Conservation (phyloP, 2,329 filamentous ascomycete genomes). For the Talaromyces albobiverticillius region DNA sequence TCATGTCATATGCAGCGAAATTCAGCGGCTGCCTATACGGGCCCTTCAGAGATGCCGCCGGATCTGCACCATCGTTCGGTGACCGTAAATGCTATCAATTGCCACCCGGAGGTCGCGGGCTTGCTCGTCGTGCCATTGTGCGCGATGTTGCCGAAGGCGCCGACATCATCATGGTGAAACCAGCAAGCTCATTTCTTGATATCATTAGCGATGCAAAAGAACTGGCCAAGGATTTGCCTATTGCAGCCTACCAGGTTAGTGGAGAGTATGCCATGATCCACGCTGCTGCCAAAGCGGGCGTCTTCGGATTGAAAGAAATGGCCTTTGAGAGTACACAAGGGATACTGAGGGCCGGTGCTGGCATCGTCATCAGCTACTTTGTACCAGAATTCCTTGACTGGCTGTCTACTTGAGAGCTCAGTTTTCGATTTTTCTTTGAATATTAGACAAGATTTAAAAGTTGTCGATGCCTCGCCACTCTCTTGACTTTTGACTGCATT, state of each 20-base stretch:
- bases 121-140: slow-evolving; percentile 84
- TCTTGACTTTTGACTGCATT: not conserved
- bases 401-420: slow-evolving; percentile 37
- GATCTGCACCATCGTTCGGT: slow-evolving; percentile 85
- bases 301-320: slow-evolving; percentile 93
- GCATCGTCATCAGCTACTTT: slow-evolving; percentile 92
- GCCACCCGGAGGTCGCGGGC: slow-evolving; percentile 83
- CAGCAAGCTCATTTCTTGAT: slow-evolving; percentile 90
- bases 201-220: slow-evolving; percentile 98
- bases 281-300: slow-evolving; percentile 89
- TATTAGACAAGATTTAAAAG: not conserved
- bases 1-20: slow-evolving; percentile 98
- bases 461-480: not conserved
- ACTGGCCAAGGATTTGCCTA: slow-evolving; percentile 81
- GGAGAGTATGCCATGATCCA: slow-evolving; percentile 99
- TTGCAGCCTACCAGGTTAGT: slow-evolving; percentile 95
- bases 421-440: not conserved
- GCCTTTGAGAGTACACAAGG: slow-evolving; percentile 92
- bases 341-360: slow-evolving; percentile 87
- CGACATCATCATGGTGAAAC: slow-evolving; percentile 99
- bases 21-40: slow-evolving; percentile 96
- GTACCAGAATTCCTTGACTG: slow-evolving; percentile 73
- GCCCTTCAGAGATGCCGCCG: slow-evolving; percentile 93
- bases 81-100: slow-evolving; percentile 97
- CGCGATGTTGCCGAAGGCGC: slow-evolving; percentile 91